Evolutionary conservation across 768 basidiomycete species (phyloP), one percentile per base, ranked within the genome.

Genomic region (Leccinellum luteum): DNA sequence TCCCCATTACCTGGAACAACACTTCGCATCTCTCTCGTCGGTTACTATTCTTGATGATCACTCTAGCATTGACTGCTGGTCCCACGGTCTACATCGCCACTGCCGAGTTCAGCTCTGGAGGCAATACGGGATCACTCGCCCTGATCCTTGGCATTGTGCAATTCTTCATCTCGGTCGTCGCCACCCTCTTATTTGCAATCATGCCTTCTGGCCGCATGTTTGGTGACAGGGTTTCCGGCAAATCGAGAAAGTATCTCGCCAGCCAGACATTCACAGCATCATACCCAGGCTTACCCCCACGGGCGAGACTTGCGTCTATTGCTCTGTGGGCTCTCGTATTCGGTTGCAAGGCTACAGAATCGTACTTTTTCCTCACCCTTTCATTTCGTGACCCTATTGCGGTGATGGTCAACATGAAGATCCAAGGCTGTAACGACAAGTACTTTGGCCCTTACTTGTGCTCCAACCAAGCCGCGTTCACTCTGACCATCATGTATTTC

Each of bases 121-220:
- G 82, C 15, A 79, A 80, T 21, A 80, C 84, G 12, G 87, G 89
- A 17, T 82, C 85, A 17, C 78, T 96, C 15, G 81, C 97, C 3
- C 83, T 93, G 67, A 98, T 98, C 75, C 84, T 98, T 66, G 92
- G 92, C 63, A 92, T 98, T 64, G 92, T 96, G 8, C 96, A 99
- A 66, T 98, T 98, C 78, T 93, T 87, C 77, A 92, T 98, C 57
- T 91, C 95, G 25, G 87, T 93, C 51, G 75, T 86, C 54, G 92
- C 89, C 8, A 92, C 92, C 1, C 76, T 95, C 52, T 80, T 95
- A 8, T 98, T 98, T 71, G 84, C 92, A 25, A 80, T 92, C 68
- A 85, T 99, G 75, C 97, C 97, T 0, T 97, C 94, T 1, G 97
- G 94, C 0, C 86, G 96, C 19, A 98, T 98, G 94, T 99, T 99